A percentile compares a stretch with the other conserved stretches of the same genome.
These are phyloP conservation scores for Colletotrichum sp. DNA, from an alignment of 2,329 filamentous ascomycete genomes.

Conservation along the genomic window DNA sequence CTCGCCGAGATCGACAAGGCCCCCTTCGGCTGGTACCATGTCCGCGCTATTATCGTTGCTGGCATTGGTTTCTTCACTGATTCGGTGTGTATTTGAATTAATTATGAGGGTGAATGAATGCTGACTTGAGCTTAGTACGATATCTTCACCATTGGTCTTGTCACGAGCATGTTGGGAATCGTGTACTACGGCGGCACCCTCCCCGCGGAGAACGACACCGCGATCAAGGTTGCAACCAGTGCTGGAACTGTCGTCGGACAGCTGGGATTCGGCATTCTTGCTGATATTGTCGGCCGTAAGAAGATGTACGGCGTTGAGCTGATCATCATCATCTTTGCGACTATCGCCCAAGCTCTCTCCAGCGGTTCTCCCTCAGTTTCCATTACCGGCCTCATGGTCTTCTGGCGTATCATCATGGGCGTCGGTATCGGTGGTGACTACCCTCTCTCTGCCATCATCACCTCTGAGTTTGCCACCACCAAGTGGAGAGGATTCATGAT, in stretches of 20 bases:
- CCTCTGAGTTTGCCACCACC: slow-evolving; percentile 67
- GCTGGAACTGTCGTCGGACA: slow-evolving; percentile 85
- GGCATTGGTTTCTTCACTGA: slow-evolving; percentile 91
- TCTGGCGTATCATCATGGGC: slow-evolving; percentile 79
- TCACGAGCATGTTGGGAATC: slow-evolving; percentile 78
- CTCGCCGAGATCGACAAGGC: slow-evolving; percentile 84
- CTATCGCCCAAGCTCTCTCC: slow-evolving; percentile 72
- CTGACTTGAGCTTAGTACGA: slow-evolving; percentile 55
- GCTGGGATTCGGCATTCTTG: slow-evolving; percentile 77
- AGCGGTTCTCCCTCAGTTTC: slow-evolving; percentile 67
- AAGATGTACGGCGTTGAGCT: slow-evolving; percentile 75
- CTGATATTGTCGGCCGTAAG: slow-evolving; percentile 79
- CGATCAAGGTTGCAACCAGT: slow-evolving; percentile 85
- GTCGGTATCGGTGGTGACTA: slow-evolving; percentile 63
- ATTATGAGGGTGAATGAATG: background rate
- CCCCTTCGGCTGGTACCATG: slow-evolving; percentile 84
- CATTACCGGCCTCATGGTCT: slow-evolving; percentile 71
- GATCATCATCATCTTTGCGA: slow-evolving; percentile 80
- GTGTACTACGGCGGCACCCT: slow-evolving; percentile 73
- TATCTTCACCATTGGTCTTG: slow-evolving; percentile 78
- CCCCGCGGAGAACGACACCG: slow-evolving; percentile 72
- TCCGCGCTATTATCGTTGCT: slow-evolving; percentile 76
- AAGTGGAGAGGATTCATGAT: slow-evolving; percentile 69
- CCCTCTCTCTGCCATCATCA: slow-evolving; percentile 70
- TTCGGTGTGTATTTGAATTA: slow-evolving; percentile 42